Evolutionary conservation across 2,329 filamentous ascomycete genomes (phyloP), one percentile per base, ranked within the genome.

Genomic region (Diaporthe destruens): DNA sequence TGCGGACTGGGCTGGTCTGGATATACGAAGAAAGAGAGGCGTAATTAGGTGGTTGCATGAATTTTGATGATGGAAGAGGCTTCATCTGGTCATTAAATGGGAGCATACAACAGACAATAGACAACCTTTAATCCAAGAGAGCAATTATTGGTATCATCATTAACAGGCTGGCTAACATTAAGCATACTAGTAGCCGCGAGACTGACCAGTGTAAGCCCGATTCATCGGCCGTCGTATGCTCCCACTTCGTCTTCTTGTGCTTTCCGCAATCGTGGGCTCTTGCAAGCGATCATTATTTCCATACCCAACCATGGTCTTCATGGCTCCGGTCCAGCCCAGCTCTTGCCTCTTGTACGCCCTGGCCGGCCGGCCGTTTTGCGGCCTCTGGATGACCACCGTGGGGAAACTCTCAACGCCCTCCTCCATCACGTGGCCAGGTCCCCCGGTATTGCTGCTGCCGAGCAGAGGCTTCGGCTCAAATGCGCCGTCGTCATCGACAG

Each of bases 221-320:
- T 39, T 51, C 29, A 65, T 49, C 7, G 61, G 61, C 29, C 61
- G 44, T 8, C 61, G 20, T 12, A 65, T 3, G 29, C 34, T 65
- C 7, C 44, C 16, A 36, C 61, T 65, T 29, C 12, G 29, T 6
- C 61, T 65, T 6, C 44, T 36, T 20, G n/a, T 6, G 25, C 12
- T 49, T 39, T 65, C 44, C 4, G 16, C 12, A 1, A 32, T 32
- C 12, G 36, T 32, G 6, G 61, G 29, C 20, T 65, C 44, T 65
- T 39, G 44, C 8, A 65, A 20, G 6, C 61, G 61, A 25, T 65
- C 44, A n/a, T 3, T 20, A 2, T 39, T 25, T 4, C 61, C 61
- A n/a, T 65, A 65, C 1, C 61, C 44, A 25, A 65, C 61, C 61
- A 65, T 65, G 32, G 29, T 65, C 61, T 65, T 65, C 44, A 65